Evolutionary conservation across 805 yeast genomes (phyloP).

Genomic region (Candida methanosorbosa): DNA sequence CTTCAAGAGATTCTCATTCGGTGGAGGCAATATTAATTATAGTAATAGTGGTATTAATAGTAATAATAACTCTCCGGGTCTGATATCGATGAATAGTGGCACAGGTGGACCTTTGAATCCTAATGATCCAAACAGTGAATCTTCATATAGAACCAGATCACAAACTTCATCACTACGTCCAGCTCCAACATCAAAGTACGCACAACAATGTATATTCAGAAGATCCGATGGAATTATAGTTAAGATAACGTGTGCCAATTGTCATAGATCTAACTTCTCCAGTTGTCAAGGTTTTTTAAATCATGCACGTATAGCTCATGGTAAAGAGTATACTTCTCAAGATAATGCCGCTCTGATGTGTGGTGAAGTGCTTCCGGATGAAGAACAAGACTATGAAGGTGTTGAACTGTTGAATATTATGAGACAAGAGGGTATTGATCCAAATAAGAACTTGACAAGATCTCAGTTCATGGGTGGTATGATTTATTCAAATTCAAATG

Average conservation of each 20-base stretch:
- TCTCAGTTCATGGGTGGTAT: conserved; percentile 15
- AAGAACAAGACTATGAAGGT: conserved; percentile 52
- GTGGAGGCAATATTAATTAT: not conserved
- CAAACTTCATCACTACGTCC: conserved; percentile 46
- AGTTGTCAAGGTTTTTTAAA: conserved; percentile 76
- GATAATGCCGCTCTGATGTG: conserved; percentile 66
- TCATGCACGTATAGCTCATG: conserved; percentile 68
- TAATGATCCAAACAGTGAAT: conserved; percentile 3
- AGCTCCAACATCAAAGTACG: conserved; percentile 27
- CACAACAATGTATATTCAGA: conserved; percentile 45
- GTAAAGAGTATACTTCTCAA: conserved; percentile 61
- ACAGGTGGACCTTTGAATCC: not conserved
- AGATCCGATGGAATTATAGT: conserved; percentile 67
- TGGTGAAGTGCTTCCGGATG: conserved; percentile 44
- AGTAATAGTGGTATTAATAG: not conserved
- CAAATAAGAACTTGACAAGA: conserved; percentile 31
- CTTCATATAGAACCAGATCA: conserved; percentile 37
- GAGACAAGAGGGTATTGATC: conserved; percentile 28
- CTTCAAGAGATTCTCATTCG: not conserved
- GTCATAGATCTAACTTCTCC: conserved; percentile 62
- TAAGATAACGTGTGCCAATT: conserved; percentile 56
- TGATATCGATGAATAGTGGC: not conserved
- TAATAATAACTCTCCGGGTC: not conserved
- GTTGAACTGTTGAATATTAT: conserved; percentile 27
- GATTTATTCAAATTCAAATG: conserved; percentile 1